Evolutionary conservation across 257 asterid genomes (phyloP).

Genomic region (Petunia secreta): DNA sequence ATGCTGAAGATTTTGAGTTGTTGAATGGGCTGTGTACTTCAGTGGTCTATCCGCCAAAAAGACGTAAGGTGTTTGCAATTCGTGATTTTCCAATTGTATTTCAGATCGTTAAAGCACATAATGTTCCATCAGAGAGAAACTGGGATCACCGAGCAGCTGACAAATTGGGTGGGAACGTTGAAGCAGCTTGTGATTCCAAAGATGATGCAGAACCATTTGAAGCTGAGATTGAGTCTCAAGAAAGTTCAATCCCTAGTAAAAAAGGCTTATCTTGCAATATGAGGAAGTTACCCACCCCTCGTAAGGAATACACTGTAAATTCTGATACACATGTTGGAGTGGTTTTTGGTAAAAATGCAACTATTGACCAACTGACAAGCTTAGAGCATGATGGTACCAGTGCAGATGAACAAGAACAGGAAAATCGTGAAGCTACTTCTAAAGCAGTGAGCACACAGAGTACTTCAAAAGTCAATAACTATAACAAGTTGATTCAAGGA

Average conservation of each 20-base stretch:
- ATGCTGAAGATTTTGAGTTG: background rate
- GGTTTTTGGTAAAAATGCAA: too few relatives aligned
- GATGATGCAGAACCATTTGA: conserved; percentile 11
- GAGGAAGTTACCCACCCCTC: background rate
- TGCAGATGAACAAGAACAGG: background rate
- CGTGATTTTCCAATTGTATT: conserved; percentile 31
- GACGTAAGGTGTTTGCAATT: conserved; percentile 5
- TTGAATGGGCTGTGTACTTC: background rate
- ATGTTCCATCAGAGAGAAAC: background rate
- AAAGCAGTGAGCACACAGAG: background rate
- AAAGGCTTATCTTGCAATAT: background rate
- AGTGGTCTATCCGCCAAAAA: conserved; percentile 12
- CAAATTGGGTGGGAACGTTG: background rate
- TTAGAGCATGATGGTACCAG: background rate
- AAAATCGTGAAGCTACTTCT: background rate
- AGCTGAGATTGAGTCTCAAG: background rate
- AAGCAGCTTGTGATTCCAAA: background rate
- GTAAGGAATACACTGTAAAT: background rate
- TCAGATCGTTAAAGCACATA: background rate
- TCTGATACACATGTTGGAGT: background rate
- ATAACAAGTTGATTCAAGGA: conserved; percentile 3
- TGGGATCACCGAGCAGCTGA: background rate
- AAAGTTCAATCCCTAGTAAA: background rate
- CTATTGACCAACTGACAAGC: background rate
- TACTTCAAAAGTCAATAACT: background rate